A percentile compares a stretch with the other conserved stretches of the same genome.
These are phyloP conservation scores for Moricandia moricandioides DNA, from an alignment of 345 rosid genomes.

Conservation along the genomic window DNA sequence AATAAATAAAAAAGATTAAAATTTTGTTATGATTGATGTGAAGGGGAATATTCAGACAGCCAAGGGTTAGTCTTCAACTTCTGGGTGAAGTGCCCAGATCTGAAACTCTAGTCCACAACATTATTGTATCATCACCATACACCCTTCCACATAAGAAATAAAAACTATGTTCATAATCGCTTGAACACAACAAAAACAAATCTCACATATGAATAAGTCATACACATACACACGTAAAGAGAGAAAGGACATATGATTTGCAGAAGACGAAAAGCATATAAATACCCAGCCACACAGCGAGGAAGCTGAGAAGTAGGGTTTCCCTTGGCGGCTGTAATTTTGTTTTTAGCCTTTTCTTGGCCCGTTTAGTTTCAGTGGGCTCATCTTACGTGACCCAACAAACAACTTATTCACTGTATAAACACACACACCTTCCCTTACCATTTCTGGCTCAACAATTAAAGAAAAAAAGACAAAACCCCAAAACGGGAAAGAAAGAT, in stretches of 20 bases:
- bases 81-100: slow-evolving; percentile 54
- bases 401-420: background rate
- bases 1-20: background rate
- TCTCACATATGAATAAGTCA: too few species aligned
- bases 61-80: slow-evolving; percentile 96
- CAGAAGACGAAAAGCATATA: background rate
- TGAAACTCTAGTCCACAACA: slow-evolving; percentile 97
- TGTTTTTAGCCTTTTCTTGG: background rate
- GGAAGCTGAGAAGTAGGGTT: slow-evolving; percentile 3
- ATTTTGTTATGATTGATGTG: background rate
- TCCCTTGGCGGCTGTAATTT: background rate
- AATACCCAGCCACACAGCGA: background rate
- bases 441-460: background rate
- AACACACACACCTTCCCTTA: background rate
- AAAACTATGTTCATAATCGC: too few species aligned
- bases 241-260: background rate
- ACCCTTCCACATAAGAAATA: background rate
- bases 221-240: background rate
- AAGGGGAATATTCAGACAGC: slow-evolving; percentile 83
- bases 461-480: background rate
- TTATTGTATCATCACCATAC: slow-evolving; percentile 61
- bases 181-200: too few species aligned
- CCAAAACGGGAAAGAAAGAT: background rate
- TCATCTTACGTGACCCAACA: background rate
- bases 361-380: background rate